A percentile compares a stretch with the other conserved stretches of the same genome.
Evolutionary conservation across 805 yeast genomes (phyloP).

Genomic region (Tetrapisispora namnaoensis): DNA sequence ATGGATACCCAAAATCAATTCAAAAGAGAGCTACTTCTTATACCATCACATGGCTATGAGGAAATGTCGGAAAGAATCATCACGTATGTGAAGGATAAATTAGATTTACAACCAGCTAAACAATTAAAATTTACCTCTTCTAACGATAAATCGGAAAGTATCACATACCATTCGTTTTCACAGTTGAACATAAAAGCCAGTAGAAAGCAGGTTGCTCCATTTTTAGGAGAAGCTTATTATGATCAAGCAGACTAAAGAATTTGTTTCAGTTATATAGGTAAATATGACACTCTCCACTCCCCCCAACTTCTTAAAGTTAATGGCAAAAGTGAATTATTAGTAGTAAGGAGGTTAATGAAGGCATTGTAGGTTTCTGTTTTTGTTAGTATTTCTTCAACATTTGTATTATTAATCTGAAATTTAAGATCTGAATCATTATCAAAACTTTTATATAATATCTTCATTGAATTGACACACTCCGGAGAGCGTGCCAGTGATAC

Average conservation of each 20-base stretch:
- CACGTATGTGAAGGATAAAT: constrained; percentile 9
- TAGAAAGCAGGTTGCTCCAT: constrained; percentile 81
- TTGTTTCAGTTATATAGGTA: not conserved
- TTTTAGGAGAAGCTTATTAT: constrained; percentile 21
- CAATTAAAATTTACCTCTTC: not conserved
- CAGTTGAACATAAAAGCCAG: constrained; percentile 57
- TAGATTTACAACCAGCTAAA: constrained; percentile 7
- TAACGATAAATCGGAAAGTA: not conserved
- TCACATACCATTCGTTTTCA: constrained; percentile 18
- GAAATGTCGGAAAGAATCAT: constrained; percentile 6
- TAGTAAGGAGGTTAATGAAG: constrained; percentile 9
- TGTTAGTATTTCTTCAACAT: constrained; percentile 13
- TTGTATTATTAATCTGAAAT: constrained; percentile 5
- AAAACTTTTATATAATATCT: constrained; percentile 13
- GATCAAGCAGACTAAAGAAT: not conserved
- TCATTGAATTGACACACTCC: constrained; percentile 12
- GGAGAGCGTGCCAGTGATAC: constrained; percentile 8
- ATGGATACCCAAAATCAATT: constrained; percentile 24
- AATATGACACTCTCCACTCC: constrained; percentile 15
- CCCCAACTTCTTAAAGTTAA: constrained; percentile 5
- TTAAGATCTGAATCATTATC: not conserved
- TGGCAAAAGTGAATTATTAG: constrained; percentile 10
- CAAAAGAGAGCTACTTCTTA: constrained; percentile 37
- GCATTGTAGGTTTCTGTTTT: constrained; percentile 9
- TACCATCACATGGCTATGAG: constrained; percentile 12